Percentiles rank a stretch among this genome's conserved stretches.
phyloP scores from a whole-genome alignment of 1,284 basidiomycete species.

The Meripilus lineatus region DNA sequence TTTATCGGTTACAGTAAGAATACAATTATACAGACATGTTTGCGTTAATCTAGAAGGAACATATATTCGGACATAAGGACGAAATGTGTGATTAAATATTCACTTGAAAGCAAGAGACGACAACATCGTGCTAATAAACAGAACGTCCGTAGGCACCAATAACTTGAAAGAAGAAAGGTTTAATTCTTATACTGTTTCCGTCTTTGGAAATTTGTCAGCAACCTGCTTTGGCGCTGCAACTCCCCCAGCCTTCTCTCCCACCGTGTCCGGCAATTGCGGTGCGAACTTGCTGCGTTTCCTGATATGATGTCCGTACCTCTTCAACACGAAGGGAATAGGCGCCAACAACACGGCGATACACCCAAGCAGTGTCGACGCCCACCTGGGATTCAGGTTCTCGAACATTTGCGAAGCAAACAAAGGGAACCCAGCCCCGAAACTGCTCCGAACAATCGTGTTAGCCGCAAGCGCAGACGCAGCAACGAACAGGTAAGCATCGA shows the following conservation, averaged over 20 bases:
- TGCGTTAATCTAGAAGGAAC: no score
- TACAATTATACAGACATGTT: no score
- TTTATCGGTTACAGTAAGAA: no score
- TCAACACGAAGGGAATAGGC: conserved; percentile 33
- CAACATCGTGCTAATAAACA: no score
- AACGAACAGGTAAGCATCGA: conserved; percentile 34
- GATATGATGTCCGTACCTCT: conserved; percentile 26
- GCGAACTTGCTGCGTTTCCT: conserved; percentile 27
- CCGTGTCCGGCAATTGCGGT: conserved; percentile 11
- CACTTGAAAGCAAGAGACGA: no score
- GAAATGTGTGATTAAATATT: no score
- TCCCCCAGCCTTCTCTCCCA: conserved; percentile 3
- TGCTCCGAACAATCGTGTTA: conserved; percentile 32
- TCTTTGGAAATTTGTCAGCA: no score
- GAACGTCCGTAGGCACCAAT: no score
- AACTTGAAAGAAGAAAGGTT: no score
- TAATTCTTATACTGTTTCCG: no score
- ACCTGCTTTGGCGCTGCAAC: no score
- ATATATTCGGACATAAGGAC: no score
- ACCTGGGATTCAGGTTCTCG: conserved; percentile 27
- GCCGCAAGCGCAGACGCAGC: conserved; percentile 35
- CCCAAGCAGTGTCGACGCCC: conserved; percentile 30
- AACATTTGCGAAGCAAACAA: conserved; percentile 35
- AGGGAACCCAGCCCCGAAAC: conserved; percentile 35
- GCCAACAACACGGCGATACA: conserved; percentile 25